phyloP scores from a whole-genome alignment of 1,284 basidiomycete genomes.

The Melampsora larici-populina region DNA sequence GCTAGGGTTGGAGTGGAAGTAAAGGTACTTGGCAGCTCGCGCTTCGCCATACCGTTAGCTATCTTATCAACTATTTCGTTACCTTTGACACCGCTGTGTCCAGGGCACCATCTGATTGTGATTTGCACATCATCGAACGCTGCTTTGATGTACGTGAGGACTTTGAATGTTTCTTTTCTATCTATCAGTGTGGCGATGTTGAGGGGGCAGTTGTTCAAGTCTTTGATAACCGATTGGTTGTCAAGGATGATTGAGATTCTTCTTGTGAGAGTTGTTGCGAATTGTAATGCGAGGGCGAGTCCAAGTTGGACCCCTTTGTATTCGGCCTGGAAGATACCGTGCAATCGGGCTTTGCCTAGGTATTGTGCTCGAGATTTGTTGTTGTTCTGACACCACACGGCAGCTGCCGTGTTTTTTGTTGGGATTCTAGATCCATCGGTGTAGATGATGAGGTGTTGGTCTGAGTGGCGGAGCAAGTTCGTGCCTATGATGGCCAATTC shows the following conservation, averaged over 20 bases:
- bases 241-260: no score
- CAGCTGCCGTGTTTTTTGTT: background rate
- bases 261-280: no score
- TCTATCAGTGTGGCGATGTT: background rate
- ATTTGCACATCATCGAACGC: background rate
- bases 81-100: background rate
- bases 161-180: background rate
- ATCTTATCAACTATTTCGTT: background rate
- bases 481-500: background rate
- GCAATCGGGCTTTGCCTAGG: background rate
- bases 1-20: no score
- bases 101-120: background rate
- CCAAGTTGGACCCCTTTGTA: no score
- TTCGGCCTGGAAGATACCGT: background rate
- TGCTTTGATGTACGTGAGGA: background rate
- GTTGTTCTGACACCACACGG: background rate
- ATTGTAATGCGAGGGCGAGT: background rate
- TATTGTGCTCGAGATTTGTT: background rate
- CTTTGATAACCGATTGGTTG: no score
- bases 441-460: background rate
- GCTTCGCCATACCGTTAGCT: background rate
- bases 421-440: background rate
- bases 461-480: background rate
- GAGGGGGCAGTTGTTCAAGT: background rate
- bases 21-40: no score